phyloP scores from a whole-genome alignment of 1,139 yeast species.

The Debaryomyces sp. region DNA sequence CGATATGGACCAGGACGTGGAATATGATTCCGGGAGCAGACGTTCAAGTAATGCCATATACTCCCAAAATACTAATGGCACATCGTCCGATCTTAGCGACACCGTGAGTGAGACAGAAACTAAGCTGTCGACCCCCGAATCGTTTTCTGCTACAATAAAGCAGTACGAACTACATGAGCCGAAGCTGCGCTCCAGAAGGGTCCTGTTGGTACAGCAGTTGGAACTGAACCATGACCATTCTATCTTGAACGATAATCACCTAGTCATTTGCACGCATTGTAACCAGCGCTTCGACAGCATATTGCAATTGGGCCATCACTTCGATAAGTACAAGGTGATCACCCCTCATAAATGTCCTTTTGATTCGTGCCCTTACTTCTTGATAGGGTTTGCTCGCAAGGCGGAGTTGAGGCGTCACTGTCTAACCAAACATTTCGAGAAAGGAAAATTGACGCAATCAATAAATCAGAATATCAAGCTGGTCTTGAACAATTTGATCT shows the following conservation, averaged over 20 bases:
- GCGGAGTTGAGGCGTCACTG: conserved; percentile 67
- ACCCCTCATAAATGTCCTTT: conserved; percentile 46
- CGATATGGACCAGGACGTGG: background rate
- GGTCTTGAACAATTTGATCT: conserved; percentile 17
- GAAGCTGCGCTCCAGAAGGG: background rate
- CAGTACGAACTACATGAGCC: background rate
- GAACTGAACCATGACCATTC: background rate
- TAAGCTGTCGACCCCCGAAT: conserved; percentile 3
- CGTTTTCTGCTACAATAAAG: background rate
- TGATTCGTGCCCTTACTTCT: conserved; percentile 59
- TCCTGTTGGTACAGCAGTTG: conserved; percentile 1
- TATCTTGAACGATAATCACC: background rate
- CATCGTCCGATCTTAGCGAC: background rate
- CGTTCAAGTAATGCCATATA: background rate
- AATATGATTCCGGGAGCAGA: background rate
- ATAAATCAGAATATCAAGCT: conserved; percentile 13
- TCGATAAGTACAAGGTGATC: conserved; percentile 11
- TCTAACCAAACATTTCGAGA: conserved; percentile 51
- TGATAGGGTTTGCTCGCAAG: conserved; percentile 60
- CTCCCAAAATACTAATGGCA: background rate
- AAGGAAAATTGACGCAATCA: conserved; percentile 20
- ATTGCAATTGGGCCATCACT: conserved; percentile 11
- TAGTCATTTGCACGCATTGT: conserved; percentile 12
- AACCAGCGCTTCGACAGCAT: conserved; percentile 7
- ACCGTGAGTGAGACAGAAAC: conserved; percentile 2